Evolutionary conservation across 306 rosid species (phyloP).

Genomic region (Glycine soja): DNA sequence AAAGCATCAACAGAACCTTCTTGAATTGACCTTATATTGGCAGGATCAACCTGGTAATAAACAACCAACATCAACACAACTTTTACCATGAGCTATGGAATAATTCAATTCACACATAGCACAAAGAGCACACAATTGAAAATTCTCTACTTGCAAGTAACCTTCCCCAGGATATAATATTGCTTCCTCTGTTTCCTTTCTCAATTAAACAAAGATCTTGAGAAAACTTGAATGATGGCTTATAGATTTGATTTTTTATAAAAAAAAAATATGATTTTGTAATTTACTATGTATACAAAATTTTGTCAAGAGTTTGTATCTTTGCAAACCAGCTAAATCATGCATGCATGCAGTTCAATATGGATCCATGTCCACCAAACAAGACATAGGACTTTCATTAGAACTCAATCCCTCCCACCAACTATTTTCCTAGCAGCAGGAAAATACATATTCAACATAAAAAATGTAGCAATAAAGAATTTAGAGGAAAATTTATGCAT

Average conservation of each 20-base stretch:
- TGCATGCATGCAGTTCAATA: neutral
- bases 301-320: neutral
- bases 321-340: neutral
- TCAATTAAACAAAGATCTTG: neutral
- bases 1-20: conserved; percentile 80
- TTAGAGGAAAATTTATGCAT: conserved; percentile 13
- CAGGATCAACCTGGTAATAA: conserved; percentile 91
- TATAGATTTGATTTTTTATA: neutral
- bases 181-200: conserved; percentile 21
- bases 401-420: neutral
- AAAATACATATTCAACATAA: conserved; percentile 14
- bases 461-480: conserved; percentile 27
- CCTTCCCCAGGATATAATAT: neutral
- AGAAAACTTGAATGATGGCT: conserved; percentile 18
- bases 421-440: neutral
- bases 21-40: conserved; percentile 80
- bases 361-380: neutral
- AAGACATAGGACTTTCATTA: neutral
- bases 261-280: neutral
- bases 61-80: conserved; percentile 33
- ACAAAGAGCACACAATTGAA: neutral
- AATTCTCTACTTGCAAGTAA: neutral
- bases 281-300: neutral
- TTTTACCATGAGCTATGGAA: conserved; percentile 12
- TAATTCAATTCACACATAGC: conserved; percentile 9